Conservation (phyloP, 2,329 filamentous ascomycete genomes). For the Neoarthrinium moseri region DNA sequence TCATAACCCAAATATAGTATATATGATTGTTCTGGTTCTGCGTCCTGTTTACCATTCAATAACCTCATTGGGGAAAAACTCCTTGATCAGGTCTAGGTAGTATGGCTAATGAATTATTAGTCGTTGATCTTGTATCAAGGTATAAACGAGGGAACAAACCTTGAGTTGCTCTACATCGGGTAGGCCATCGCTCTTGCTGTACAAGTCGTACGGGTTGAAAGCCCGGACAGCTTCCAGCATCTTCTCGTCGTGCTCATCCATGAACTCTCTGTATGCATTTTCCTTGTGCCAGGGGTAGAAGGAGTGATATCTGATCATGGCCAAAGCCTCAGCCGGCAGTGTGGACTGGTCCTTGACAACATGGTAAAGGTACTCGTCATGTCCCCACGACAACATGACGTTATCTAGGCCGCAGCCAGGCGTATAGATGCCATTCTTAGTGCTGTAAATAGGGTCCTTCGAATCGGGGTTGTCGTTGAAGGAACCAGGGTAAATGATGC, state of each 20-base stretch:
- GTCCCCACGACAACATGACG: slow-evolving; percentile 87
- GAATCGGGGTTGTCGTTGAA: slow-evolving; percentile 77
- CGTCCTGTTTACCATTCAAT: slow-evolving; percentile 58
- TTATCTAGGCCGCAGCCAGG: slow-evolving; percentile 81
- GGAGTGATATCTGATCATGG: slow-evolving; percentile 91
- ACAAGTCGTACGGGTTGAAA: slow-evolving; percentile 90
- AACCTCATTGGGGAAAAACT: slow-evolving; percentile 68
- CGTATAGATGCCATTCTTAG: slow-evolving; percentile 76
- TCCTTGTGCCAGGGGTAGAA: slow-evolving; percentile 91
- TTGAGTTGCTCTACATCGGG: slow-evolving; percentile 77
- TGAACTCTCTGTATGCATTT: slow-evolving; percentile 77
- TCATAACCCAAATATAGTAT: too few relatives aligned
- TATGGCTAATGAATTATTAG: slow-evolving; percentile 51
- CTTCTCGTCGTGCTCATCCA: slow-evolving; percentile 76
- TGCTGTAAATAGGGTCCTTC: slow-evolving; percentile 69
- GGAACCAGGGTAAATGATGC: slow-evolving; percentile 78
- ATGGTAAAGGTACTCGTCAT: slow-evolving; percentile 86
- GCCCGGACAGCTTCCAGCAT: slow-evolving; percentile 81
- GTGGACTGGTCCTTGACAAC: slow-evolving; percentile 80
- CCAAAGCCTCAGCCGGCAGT: slow-evolving; percentile 77
- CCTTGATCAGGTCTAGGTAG: slow-evolving; percentile 72
- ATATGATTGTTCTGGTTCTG: not conserved
- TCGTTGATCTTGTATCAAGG: not conserved
- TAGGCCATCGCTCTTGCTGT: slow-evolving; percentile 85
- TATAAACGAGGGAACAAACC: slow-evolving; percentile 34